phyloP scores from a whole-genome alignment of 306 rosid genomes.

The Ziziphus jujuba region DNA sequence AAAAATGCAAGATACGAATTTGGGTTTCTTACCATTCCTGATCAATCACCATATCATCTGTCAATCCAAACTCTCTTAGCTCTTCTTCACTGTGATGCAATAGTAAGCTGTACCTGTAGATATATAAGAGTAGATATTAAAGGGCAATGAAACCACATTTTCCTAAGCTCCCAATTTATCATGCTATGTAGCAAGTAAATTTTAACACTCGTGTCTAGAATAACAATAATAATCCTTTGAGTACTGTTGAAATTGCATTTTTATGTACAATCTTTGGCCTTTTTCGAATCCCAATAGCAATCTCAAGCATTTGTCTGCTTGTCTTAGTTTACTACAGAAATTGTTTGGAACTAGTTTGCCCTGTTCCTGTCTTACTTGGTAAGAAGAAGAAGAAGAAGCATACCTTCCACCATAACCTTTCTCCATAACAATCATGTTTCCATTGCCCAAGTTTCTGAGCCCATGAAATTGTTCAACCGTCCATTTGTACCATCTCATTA shows the following conservation, averaged over 20 bases:
- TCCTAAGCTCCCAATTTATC: too few relatives aligned
- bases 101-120: slow-evolving; percentile 64
- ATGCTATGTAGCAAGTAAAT: too few relatives aligned
- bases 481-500: slow-evolving; percentile 97
- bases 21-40: slow-evolving; percentile 61
- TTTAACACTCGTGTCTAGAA: too few relatives aligned
- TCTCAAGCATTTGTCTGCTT: too few relatives aligned
- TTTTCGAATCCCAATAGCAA: too few relatives aligned
- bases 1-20: not conserved
- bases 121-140: not conserved
- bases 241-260: too few relatives aligned
- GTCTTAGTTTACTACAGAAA: too few relatives aligned
- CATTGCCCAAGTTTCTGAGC: slow-evolving; percentile 63
- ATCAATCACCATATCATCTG: slow-evolving; percentile 78
- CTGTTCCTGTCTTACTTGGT: too few relatives aligned
- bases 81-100: slow-evolving; percentile 68
- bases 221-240: too few relatives aligned
- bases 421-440: slow-evolving; percentile 69
- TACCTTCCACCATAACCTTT: slow-evolving; percentile 90
- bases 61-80: slow-evolving; percentile 68
- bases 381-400: not conserved
- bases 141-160: too few relatives aligned
- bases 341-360: too few relatives aligned
- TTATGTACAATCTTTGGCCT: too few relatives aligned
- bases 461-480: slow-evolving; percentile 74